Conservation (phyloP, 441 rosid genomes). For the Gossypium lobatum region DNA sequence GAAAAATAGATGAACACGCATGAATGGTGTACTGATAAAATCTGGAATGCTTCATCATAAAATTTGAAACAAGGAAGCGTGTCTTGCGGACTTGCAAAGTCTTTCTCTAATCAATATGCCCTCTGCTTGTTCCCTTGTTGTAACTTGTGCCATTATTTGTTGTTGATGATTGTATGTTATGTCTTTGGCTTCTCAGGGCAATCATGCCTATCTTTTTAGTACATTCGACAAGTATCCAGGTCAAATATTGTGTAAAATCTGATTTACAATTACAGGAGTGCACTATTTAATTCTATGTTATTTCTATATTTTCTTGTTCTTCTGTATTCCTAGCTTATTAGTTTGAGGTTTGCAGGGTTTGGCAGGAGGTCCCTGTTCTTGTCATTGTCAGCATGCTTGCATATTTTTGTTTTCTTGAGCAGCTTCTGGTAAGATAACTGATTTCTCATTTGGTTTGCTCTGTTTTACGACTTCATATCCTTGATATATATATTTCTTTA, state of each 20-base stretch:
- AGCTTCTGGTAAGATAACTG: conserved; percentile 62
- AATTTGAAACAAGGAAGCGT: no score
- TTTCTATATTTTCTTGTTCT: neutral
- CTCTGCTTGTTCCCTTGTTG: no score
- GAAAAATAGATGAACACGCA: no score
- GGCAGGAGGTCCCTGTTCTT: conserved; percentile 94
- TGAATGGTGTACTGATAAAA: no score
- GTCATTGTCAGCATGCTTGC: conserved; percentile 95
- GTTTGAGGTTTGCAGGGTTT: conserved; percentile 46
- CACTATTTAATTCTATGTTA: neutral
- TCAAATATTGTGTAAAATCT: neutral
- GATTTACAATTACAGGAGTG: neutral
- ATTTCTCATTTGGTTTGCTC: neutral
- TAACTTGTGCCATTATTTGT: no score
- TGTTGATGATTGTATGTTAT: no score
- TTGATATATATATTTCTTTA: neutral
- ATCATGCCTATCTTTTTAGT: no score
- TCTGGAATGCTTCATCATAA: no score
- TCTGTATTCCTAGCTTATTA: conserved; percentile 10
- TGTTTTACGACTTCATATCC: conserved; percentile 9
- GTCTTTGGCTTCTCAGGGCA: no score
- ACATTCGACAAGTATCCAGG: no score
- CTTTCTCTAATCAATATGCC: no score
- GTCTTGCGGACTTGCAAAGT: no score
- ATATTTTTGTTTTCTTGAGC: conserved; percentile 94